phyloP scores from a whole-genome alignment of 1,284 basidiomycete genomes.

The Neolentinus lepideus region DNA sequence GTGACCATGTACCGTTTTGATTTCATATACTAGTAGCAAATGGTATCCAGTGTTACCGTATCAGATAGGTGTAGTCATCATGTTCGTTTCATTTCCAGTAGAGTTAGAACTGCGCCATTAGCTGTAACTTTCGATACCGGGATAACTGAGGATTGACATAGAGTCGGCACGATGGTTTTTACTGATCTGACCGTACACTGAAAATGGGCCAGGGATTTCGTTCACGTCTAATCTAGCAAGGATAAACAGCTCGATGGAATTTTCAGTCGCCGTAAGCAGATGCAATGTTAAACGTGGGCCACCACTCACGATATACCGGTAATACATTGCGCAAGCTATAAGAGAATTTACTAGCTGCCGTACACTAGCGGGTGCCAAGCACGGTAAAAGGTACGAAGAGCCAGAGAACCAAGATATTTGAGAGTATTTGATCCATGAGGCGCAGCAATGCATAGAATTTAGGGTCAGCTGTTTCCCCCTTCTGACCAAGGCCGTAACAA shows the following conservation, averaged over 20 bases:
- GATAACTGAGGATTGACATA: neutral
- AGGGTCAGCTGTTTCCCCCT: neutral
- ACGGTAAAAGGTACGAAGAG: neutral
- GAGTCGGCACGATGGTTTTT: neutral
- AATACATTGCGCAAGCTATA: neutral
- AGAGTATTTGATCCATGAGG: neutral
- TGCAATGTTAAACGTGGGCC: neutral
- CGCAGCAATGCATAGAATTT: neutral
- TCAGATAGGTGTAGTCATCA: neutral
- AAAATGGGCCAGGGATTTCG: neutral
- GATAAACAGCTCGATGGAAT: neutral
- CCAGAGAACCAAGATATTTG: neutral
- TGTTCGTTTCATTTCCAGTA: neutral
- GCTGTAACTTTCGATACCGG: neutral
- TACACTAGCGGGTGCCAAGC: neutral
- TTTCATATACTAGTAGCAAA: neutral
- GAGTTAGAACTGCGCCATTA: neutral
- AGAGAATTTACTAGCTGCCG: neutral
- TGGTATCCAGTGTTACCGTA: neutral
- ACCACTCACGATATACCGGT: neutral
- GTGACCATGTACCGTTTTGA: neutral
- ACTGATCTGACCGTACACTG: neutral
- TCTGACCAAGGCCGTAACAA: neutral
- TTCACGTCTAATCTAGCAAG: neutral
- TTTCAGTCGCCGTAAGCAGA: neutral